Base-by-base conservation (phyloP, 139 green algal species). In the Klebsormidium nitens region DNA sequence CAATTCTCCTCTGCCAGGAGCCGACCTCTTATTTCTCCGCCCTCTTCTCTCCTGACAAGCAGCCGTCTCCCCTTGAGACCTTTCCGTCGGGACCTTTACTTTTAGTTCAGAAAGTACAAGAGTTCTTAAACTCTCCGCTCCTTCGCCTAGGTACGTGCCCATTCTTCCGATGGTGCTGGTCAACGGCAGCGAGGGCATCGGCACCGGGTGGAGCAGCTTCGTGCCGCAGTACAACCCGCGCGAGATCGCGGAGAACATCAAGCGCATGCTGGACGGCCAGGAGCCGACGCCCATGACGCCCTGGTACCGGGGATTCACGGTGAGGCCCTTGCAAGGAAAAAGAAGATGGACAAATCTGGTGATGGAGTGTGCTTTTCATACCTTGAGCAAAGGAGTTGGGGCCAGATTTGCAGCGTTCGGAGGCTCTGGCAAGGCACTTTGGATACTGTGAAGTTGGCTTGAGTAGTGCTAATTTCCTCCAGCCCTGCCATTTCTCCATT, bases 101-200 rank as follows among this genome's bases (percentile, higher is more conserved):
- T 39, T 14, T 64, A 64, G 29, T 58, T 14, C 17, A 17, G 14
- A 64, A 39, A 64, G 17, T 46, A 17, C 14, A 39, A 17, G 29
- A 63, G 19, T 14, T 58, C n/a, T n/a, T n/a, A n/a, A n/a, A n/a
- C n/a, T n/a, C 55, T 17, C 31, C 11, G 11, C 11, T 63, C 6
- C 6, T 59, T 58, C 14, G 59, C 23, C n/a, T 11, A 80, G 72
- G 72, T 85, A 85, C 50, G 26, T 74, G 1, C 80, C 80, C 14
- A 80, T 81, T 26, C 23, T 85, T 1, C 80, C 80, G 0, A 60
- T 76, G 47, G 94, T 99, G 47, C 86, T 98, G 39, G 69, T 99
- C 34, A 97, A 99, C 62, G 95, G 95, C 36, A 93, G 93, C 5
- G 95, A 99, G 66, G 95, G 95, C 77, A 99, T 99, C 47, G 95